Percentiles rank a stretch among this genome's conserved stretches.
Conservation (phyloP, 1,284 basidiomycete species). For the Melampsora larici-populina region DNA sequence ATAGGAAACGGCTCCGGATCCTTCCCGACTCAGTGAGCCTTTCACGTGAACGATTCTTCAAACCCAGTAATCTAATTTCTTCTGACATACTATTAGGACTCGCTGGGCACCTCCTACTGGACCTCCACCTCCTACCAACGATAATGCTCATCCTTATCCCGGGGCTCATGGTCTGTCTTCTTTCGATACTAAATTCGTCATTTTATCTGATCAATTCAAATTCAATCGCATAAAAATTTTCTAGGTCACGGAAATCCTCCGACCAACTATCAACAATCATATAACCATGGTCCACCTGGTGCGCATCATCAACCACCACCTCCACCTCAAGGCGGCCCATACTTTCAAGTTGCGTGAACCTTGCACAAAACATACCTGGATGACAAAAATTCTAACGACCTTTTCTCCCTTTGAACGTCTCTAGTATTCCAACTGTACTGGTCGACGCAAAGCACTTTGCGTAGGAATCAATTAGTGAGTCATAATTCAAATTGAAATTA, state of each 20-base stretch:
- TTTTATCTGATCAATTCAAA: neutral
- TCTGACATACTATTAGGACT: neutral
- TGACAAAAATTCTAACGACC: neutral
- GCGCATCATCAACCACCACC: slow-evolving; percentile 41
- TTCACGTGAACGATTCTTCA: neutral
- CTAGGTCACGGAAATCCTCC: slow-evolving; percentile 39
- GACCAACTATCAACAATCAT: slow-evolving; percentile 30
- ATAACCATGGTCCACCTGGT: slow-evolving; percentile 38
- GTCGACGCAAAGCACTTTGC: slow-evolving; percentile 50
- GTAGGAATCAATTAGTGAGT: slow-evolving; percentile 80
- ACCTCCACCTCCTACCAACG: slow-evolving; percentile 33
- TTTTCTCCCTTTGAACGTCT: neutral
- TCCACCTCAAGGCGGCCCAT: slow-evolving; percentile 29
- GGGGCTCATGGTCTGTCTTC: slow-evolving; percentile 24
- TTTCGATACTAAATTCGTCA: neutral
- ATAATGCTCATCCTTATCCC: slow-evolving; percentile 40
- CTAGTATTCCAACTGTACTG: slow-evolving; percentile 50
- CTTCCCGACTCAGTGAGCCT: neutral
- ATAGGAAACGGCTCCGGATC: neutral
- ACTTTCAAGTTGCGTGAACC: slow-evolving; percentile 38
- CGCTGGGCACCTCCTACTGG: slow-evolving; percentile 38
- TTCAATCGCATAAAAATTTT: neutral
- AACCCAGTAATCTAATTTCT: neutral
- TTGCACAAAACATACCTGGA: neutral
- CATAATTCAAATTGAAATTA: slow-evolving; percentile 52